Base-by-base conservation (phyloP, 768 basidiomycete genomes). In the Lyophyllum atratum region DNA sequence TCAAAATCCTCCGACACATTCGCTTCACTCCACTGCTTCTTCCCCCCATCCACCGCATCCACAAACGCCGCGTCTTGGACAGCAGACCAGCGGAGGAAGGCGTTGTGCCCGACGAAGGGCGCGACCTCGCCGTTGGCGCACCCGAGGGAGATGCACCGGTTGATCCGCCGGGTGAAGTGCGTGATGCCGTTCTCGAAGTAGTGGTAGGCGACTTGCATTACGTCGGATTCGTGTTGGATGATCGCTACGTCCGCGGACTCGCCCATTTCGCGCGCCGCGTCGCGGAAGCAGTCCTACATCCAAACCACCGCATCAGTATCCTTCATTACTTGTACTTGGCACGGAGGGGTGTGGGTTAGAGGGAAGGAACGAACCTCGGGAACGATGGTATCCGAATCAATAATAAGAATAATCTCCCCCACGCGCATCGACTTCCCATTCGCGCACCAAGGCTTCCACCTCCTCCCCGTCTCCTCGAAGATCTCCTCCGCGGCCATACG, bases 121-220 rank as follows among this genome's bases (percentile, higher is more conserved):
- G 86, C 86, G 22, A 91, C 87, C 68, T 92, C 89, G 24, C 90
- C 90, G 59, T 92, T 92, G 8, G 90, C 86, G 59, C 85, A 86
- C 14, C 85, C 85, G 70, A 90, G 84, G 3, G 88, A 86, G 58
- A 92, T 92, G 52, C 80, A 89, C 69, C 81, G 84, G 74, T 95
- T 93, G 72, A 95, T 92, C 29, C 92, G 83, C n/a, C 84, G 84
- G 4, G 93, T 95, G 75, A 95, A 95, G 74, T 88, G 88, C 5
- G 93, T 88, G 68, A 95, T 87, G 3, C 90, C 91, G 66, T 93
- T 93, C 70, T 95, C 93, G 62, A 95, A 94, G 72, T 92, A 94
- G 67, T 93, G 89, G 69, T 90, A 74, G 0, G 87, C 92, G 64
- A 93, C 93, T 69, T 93, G 90, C 88, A 93, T 91, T 59, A 93